Percentiles rank a stretch among this genome's conserved stretches.
Evolutionary conservation across 2,329 filamentous ascomycete genomes (phyloP).

Genomic region (Podosphaera aphanis): DNA sequence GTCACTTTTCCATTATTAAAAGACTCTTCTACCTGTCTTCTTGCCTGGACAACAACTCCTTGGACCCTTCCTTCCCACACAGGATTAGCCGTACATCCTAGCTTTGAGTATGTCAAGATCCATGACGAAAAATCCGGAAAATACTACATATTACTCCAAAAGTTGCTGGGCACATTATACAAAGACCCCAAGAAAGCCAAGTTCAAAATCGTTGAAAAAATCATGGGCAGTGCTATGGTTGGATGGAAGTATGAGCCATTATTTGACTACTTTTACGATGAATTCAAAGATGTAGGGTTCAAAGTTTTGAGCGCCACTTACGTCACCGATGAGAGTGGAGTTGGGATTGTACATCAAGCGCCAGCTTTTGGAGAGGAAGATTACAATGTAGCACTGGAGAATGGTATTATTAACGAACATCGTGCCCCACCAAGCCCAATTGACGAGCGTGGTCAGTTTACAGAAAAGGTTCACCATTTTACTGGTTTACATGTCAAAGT

Average conservation of each 20-base stretch:
- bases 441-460: constrained; percentile 65
- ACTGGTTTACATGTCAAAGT: constrained; percentile 73
- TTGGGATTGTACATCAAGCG: constrained; percentile 80
- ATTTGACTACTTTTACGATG: constrained; percentile 73
- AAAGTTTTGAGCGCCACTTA: constrained; percentile 63
- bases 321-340: constrained; percentile 74
- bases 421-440: constrained; percentile 74
- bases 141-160: constrained; percentile 66
- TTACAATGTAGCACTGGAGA: constrained; percentile 59
- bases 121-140: constrained; percentile 61
- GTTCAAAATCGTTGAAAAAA: constrained; percentile 56
- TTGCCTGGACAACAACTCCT: constrained; percentile 80
- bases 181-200: constrained; percentile 93
- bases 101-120: constrained; percentile 75
- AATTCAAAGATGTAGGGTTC: constrained; percentile 71
- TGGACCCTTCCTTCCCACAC: constrained; percentile 68
- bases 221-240: constrained; percentile 65
- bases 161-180: constrained; percentile 60
- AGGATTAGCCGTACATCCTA: constrained; percentile 54
- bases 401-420: constrained; percentile 54
- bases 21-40: constrained; percentile 48
- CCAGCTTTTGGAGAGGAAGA: constrained; percentile 92
- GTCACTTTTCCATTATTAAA: constrained; percentile 67
- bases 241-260: constrained; percentile 66
- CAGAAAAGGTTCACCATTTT: constrained; percentile 54